Base-by-base conservation (phyloP, 1,284 basidiomycete genomes). In the Moniliophthora roreri region DNA sequence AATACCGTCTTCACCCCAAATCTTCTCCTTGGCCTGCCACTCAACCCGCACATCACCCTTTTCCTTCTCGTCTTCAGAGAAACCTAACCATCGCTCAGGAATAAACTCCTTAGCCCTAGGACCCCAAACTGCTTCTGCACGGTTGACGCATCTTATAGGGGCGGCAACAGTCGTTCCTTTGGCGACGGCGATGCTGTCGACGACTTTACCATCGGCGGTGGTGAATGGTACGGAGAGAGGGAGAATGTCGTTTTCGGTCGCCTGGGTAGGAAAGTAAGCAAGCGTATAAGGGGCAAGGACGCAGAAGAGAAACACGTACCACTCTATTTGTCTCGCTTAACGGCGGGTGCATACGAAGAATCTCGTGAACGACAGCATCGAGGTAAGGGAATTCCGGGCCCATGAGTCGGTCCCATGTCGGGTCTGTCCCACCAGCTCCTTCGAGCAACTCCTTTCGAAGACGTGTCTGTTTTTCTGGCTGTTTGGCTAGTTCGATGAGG, bases 191-290 rank as follows among this genome's bases (percentile, higher is more conserved):
- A 79, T 60, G 23, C 66, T 60, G 37, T 69, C 62, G 0, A 73
- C 66, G 13, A 64, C 50, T 24, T 67, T 37, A 1, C 76, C 77
- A 1, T 80, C 3, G 60, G 57, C 36, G 67, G 69, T 44, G 28
- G 28, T 16, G 15, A 53, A 26, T 9, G 52, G 52, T 15, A 26
- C 15, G n/a, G 52, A 53, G 50, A 84, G 70, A 0, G 81, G 83
- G 18, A 85, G 73, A 1, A 81, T 61, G 51, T 84, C 81, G 57
- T 84, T 79, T 68, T 81, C 64, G 21, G 66, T 54, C 0, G 63
- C 80, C 78, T 68, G 69, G 63, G 18, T 65, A 64, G 26, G 63
- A 52, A 35, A 34, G 40, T 39, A 16, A 26, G 37, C 46, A 7
- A 21, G 68, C 62, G 5, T 74, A 62, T 1, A 23, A 21, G n/a